phyloP scores from a whole-genome alignment of 768 basidiomycete genomes.

The Pleurotus platypus region DNA sequence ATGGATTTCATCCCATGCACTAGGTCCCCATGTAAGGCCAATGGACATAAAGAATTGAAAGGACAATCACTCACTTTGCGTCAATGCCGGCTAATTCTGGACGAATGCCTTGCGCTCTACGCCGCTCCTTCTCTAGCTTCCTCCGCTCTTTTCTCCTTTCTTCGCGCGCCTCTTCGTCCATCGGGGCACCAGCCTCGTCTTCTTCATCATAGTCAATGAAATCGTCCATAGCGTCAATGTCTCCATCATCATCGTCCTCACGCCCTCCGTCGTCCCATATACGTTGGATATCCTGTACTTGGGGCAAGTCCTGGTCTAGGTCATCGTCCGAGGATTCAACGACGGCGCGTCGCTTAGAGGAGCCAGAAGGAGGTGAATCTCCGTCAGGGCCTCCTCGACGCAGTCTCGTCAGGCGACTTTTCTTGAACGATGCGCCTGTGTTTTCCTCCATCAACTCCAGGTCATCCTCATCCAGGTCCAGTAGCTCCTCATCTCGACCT shows the following conservation, averaged over 20 bases:
- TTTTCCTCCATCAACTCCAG: slow-evolving; percentile 87
- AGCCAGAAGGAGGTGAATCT: slow-evolving; percentile 61
- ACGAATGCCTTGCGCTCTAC: slow-evolving; percentile 58
- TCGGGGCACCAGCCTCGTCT: slow-evolving; percentile 64
- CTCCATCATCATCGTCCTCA: slow-evolving; percentile 72
- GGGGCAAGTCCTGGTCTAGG: slow-evolving; percentile 50
- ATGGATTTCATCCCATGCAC: slow-evolving; percentile 93
- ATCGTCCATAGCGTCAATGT: slow-evolving; percentile 71
- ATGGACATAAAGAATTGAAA: not conserved
- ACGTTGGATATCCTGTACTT: slow-evolving; percentile 60
- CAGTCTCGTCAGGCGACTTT: slow-evolving; percentile 59
- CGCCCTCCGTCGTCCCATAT: slow-evolving; percentile 82
- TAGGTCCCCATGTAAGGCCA: slow-evolving; percentile 26
- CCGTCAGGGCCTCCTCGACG: slow-evolving; percentile 73
- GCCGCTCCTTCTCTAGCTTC: slow-evolving; percentile 62
- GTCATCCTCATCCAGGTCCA: slow-evolving; percentile 90
- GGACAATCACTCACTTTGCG: slow-evolving; percentile 57
- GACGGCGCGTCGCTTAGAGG: slow-evolving; percentile 54
- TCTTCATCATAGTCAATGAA: slow-evolving; percentile 84
- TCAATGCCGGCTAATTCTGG: slow-evolving; percentile 79
- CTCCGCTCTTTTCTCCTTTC: slow-evolving; percentile 66
- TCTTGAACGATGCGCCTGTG: slow-evolving; percentile 76
- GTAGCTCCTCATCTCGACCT: slow-evolving; percentile 47
- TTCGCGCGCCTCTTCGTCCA: slow-evolving; percentile 76
- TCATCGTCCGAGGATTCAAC: slow-evolving; percentile 80